Evolutionary conservation across 768 basidiomycete genomes (phyloP), one percentile per base, ranked within the genome.

Genomic region (Suillus luteus): DNA sequence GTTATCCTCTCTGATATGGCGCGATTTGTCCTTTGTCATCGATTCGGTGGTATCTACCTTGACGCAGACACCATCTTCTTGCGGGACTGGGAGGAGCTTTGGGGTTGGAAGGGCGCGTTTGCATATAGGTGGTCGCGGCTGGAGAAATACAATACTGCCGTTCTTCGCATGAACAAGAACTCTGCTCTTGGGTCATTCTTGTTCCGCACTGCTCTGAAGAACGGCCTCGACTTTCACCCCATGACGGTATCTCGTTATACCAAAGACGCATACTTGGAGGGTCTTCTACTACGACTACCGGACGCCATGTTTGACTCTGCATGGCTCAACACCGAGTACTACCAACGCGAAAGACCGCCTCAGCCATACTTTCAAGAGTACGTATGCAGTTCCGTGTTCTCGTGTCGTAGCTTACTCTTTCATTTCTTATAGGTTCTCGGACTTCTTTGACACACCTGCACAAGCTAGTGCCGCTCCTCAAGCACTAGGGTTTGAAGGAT

Each of bases 31-130:
- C 82, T 99, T n/a, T 95, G 93, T 65, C 93, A 99, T 75, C 90
- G 95, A 24, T 99, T 91, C 71, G 96, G 97, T 27, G 96, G 96
- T 15, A 92, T 95, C 57, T 99, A 99, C 73, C 87, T 99, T 60
- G 96, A 99, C 71, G 95, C 96, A 11, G 97, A 99, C 73, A 98
- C 95, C 10, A 86, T 99, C 67, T 87, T 99, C 69, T 78, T 99
- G 38, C 90, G 97, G 24, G 96, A 99, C 72, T 99, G 97, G 97
- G 96, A 97, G 73, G 96, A 99, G 68, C 80, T 99, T 6, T 98
- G 94, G 94, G 94, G 93, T 35, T 97, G 93, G 90, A 87, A 90
- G 69, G 96, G 96, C 44, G 95, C 95, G 19, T 99, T 97, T 70
- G 96, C 96, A 9, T 99, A 98, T 75, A 84, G 96, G 2, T 99